These are phyloP conservation scores for Beta corolliflora DNA, from an alignment of 179 eudicot species.

Conservation along the genomic window DNA sequence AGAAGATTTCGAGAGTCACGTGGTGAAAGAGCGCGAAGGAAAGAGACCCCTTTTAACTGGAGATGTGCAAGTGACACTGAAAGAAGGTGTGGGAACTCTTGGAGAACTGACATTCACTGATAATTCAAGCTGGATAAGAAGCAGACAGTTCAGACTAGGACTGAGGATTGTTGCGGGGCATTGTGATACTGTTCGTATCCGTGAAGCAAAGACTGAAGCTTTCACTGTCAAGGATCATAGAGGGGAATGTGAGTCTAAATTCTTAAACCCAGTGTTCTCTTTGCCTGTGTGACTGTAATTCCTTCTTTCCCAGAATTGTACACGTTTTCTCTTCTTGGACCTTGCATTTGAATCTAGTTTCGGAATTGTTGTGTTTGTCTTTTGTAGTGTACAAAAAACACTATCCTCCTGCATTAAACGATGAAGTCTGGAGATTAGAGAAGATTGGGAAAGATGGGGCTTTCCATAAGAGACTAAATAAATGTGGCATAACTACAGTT, in stretches of 20 bases:
- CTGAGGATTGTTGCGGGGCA: constrained; percentile 57
- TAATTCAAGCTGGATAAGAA: constrained; percentile 81
- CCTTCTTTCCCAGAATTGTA: neutral
- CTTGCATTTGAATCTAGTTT: neutral
- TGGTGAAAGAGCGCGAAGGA: constrained; percentile 94
- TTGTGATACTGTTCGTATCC: constrained; percentile 57
- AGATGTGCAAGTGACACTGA: constrained; percentile 56
- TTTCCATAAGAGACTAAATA: constrained; percentile 64
- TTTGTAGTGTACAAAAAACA: constrained; percentile 74
- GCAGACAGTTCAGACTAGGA: constrained; percentile 77
- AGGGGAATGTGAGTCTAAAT: constrained; percentile 67
- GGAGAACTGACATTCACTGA: constrained; percentile 77
- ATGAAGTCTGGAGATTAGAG: constrained; percentile 84
- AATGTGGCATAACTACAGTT: constrained; percentile 58
- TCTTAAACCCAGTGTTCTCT: neutral
- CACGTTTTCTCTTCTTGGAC: neutral
- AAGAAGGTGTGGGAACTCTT: constrained; percentile 70
- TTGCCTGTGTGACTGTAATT: neutral
- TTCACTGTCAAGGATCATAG: constrained; percentile 80
- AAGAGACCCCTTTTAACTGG: constrained; percentile 77
- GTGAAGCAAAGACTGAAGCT: constrained; percentile 78
- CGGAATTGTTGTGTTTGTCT: neutral
- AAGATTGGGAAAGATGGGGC: constrained; percentile 83
- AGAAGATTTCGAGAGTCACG: constrained; percentile 85
- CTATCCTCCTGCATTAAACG: constrained; percentile 72